Conservation (phyloP, 352 stramenopile species). For the Phytophthora foliorum region DNA sequence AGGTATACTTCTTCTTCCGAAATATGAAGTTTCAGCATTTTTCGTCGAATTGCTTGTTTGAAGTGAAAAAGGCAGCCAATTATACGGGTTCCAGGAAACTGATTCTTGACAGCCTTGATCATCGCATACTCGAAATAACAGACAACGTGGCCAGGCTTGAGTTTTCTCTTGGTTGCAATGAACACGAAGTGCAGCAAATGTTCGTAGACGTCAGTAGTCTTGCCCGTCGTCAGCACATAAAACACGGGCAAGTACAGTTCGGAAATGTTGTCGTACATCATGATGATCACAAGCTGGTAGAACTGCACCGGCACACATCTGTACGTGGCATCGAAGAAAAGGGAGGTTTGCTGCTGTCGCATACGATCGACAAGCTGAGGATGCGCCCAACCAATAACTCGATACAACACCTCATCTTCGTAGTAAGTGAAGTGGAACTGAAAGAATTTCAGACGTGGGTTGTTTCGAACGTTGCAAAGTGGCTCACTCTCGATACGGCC, state of each 20-base stretch:
- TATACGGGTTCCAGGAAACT: conserved; percentile 21
- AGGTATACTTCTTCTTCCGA: conserved; percentile 2
- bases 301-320: conserved; percentile 7
- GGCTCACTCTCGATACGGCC: not conserved
- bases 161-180: conserved; percentile 1
- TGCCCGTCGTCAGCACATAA: conserved; percentile 8
- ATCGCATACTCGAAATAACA: conserved; percentile 18
- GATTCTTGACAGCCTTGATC: conserved; percentile 6
- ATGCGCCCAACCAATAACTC: conserved; percentile 7
- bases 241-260: conserved; percentile 9
- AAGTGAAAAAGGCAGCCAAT: conserved; percentile 16
- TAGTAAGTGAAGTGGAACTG: conserved; percentile 23
- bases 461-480: conserved; percentile 6
- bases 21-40: conserved; percentile 20
- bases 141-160: not conserved
- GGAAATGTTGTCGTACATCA: no score
- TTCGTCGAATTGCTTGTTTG: conserved; percentile 13
- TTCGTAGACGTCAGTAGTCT: conserved; percentile 7
- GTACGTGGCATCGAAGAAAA: conserved; percentile 16
- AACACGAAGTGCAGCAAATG: not conserved
- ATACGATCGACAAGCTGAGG: conserved; percentile 4
- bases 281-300: conserved; percentile 21
- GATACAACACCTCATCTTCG: conserved; percentile 16
- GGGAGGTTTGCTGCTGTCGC: not conserved
- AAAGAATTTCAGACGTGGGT: conserved; percentile 6